Base-by-base conservation (phyloP, 345 rosid genomes). In the Syzygium aromaticum region DNA sequence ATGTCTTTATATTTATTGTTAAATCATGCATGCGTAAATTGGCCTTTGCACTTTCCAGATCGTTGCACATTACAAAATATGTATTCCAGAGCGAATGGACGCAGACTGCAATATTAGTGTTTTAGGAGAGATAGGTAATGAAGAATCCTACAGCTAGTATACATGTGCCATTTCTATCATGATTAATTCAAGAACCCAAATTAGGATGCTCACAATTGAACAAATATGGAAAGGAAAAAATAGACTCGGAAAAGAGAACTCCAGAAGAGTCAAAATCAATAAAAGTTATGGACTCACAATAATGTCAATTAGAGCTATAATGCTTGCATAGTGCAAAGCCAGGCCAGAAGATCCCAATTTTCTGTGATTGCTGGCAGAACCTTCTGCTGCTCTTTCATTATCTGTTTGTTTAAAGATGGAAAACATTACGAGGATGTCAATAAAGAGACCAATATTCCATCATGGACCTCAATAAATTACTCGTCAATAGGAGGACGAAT, bases 241-340 rank as follows among this genome's bases (percentile, higher is more conserved):
- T 73, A 73, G 46, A 73, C 80, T 73, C 1, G 49, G 40, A 73
- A 19, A 19, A 17, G 80, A 33, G 27, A 73, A 73, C 80, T 73
- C 49, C 63, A 19, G 46, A 1, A 53, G 59, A 80, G 87, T 87
- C 43, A 56, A 25, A 54, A 43, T 28, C n/a, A 38, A 16, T 11
- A 61, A 23, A 52, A 64, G 40, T 22, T 54, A 27, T 86, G 80
- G 88, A 88, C 90, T 90, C 90, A 88, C 88, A 52, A 88, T 89
- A 61, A 89, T 89, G 85, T 91, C 93, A 33, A 90, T 91, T 73
- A 90, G 93, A 77, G 93, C 89, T 52, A 92, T 87, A 85, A 91
- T 91, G 86, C 90, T 92, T 80, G 93, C 93, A 88, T 91, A 86
- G 86, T 91, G 94, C 90, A 92, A 88, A 28, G 93, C 93, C 88